Conservation (phyloP, 2,329 filamentous ascomycete species). For the Coniosporium tulheliwenetii region DNA sequence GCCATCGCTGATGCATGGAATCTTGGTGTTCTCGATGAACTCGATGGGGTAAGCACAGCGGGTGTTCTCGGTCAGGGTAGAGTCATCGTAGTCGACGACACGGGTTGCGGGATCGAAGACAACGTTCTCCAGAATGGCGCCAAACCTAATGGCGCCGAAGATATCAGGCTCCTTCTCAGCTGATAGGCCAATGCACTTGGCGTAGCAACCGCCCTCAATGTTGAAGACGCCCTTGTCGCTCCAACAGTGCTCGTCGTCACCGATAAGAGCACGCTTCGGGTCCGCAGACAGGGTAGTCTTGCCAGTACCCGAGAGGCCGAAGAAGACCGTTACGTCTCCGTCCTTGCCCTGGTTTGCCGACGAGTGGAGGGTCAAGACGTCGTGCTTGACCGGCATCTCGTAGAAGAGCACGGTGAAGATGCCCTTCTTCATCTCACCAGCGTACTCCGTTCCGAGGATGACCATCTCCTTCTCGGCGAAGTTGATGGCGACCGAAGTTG, state of each 20-base stretch:
- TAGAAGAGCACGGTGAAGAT: conserved; percentile 99
- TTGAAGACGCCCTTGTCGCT: conserved; percentile 94
- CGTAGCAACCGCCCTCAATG: conserved; percentile 98
- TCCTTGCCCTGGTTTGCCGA: conserved; percentile 93
- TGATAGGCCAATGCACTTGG: conserved; percentile 94
- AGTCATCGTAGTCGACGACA: conserved; percentile 87
- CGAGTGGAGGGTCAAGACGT: conserved; percentile 94
- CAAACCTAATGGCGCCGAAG: conserved; percentile 87
- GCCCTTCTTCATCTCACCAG: conserved; percentile 95
- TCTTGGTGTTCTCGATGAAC: conserved; percentile 98
- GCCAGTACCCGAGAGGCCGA: conserved; percentile 93
- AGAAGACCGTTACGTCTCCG: conserved; percentile 97
- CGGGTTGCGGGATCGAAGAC: conserved; percentile 88
- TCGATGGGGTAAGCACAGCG: conserved; percentile 96
- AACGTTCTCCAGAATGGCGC: conserved; percentile 94
- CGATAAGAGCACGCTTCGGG: conserved; percentile 88
- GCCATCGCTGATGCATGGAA: conserved; percentile 74
- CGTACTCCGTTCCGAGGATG: conserved; percentile 96
- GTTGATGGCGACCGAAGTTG: conserved; percentile 96
- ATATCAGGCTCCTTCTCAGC: conserved; percentile 99
- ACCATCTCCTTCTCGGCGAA: conserved; percentile 99
- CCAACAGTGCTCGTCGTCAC: conserved; percentile 99
- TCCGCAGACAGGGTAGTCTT: conserved; percentile 98
- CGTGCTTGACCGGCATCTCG: conserved; percentile 99
- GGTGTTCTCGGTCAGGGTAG: conserved; percentile 94